phyloP scores from a whole-genome alignment of 305 asterid species.

The Nicotiana rustica region DNA sequence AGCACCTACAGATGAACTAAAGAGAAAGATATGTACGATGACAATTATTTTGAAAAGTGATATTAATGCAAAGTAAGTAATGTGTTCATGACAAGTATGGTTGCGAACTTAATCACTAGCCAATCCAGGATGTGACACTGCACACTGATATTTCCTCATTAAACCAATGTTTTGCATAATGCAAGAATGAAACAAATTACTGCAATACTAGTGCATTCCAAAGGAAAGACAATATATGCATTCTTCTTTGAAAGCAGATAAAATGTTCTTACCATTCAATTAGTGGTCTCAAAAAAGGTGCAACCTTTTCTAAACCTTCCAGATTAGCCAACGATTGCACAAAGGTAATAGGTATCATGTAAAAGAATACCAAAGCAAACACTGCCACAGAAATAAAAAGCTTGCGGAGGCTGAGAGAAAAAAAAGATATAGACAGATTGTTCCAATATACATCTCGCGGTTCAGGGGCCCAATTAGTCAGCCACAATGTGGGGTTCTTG shows the following conservation, averaged over 20 bases:
- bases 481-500: slow-evolving; percentile 88
- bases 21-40: slow-evolving; percentile 10
- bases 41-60: not conserved
- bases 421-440: slow-evolving; percentile 85
- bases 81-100: not conserved
- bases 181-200: not conserved
- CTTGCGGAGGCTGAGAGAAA: slow-evolving; percentile 80
- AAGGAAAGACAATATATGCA: not conserved
- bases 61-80: not conserved
- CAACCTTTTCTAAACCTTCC: slow-evolving; percentile 93
- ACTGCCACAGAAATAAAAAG: slow-evolving; percentile 66
- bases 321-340: slow-evolving; percentile 97
- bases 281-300: slow-evolving; percentile 91
- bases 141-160: slow-evolving; percentile 23
- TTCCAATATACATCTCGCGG: slow-evolving; percentile 96
- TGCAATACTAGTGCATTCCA: not conserved
- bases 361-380: slow-evolving; percentile 91
- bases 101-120: not conserved
- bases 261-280: slow-evolving; percentile 75
- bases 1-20: not conserved
- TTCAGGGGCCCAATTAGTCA: slow-evolving; percentile 96
- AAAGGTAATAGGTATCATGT: slow-evolving; percentile 97
- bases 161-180: slow-evolving; percentile 10
- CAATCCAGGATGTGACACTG: slow-evolving; percentile 18
- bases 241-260: not conserved